Evolutionary conservation across 495 filamentous ascomycete species (phyloP).

Genomic region (Penicillium antarcticum): DNA sequence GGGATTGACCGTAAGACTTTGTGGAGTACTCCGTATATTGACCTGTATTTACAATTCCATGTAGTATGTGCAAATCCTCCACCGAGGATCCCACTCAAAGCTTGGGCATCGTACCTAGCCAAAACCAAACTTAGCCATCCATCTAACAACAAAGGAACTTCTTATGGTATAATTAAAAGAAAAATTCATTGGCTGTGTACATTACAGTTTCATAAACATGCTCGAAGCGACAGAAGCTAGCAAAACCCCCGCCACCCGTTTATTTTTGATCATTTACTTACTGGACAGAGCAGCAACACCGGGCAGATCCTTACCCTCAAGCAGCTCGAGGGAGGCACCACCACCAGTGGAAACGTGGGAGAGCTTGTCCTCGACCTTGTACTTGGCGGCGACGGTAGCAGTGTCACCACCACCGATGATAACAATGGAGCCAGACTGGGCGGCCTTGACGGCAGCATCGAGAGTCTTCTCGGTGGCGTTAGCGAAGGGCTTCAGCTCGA

Average conservation of each 20-base stretch:
- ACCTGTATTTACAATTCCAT: neutral
- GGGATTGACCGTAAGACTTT: no score
- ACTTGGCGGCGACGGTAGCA: constrained; percentile 96
- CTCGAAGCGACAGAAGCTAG: neutral
- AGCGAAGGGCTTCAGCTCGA: constrained; percentile 94
- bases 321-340: constrained; percentile 89
- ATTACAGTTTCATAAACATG: constrained; percentile 31
- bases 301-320: constrained; percentile 96
- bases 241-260: neutral
- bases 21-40: no score
- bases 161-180: constrained; percentile 9
- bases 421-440: constrained; percentile 79
- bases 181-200: constrained; percentile 24
- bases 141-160: neutral
- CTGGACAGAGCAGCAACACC: constrained; percentile 92
- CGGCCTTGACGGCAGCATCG: constrained; percentile 77
- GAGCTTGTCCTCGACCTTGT: constrained; percentile 90
- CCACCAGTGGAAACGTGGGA: constrained; percentile 98
- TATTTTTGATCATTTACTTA: constrained; percentile 54
- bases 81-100: constrained; percentile 3
- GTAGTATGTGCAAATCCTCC: neutral
- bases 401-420: constrained; percentile 99
- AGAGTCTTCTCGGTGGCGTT: constrained; percentile 86
- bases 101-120: constrained; percentile 28
- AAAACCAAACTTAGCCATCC: constrained; percentile 11